These are phyloP conservation scores for Amylocarpus encephaloides DNA, from an alignment of 2,329 filamentous ascomycete species.

Conservation along the genomic window DNA sequence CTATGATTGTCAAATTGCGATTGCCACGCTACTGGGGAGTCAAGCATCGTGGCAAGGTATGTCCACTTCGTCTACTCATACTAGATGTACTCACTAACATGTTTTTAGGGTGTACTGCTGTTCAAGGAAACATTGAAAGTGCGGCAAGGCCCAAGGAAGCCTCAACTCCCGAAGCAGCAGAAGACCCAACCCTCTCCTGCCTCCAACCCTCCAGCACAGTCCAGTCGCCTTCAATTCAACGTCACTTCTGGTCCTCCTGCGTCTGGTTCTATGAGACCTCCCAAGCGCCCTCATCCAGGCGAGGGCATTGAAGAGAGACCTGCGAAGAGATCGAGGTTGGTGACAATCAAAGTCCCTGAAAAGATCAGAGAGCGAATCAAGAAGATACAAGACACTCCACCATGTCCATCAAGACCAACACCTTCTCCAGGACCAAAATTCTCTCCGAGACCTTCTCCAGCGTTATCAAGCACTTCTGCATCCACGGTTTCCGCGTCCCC, in stretches of 20 bases:
- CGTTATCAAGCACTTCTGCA: neutral
- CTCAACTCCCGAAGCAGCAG: neutral
- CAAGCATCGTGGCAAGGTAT: slow-evolving; percentile 33
- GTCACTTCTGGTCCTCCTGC: neutral
- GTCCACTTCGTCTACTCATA: slow-evolving; percentile 6
- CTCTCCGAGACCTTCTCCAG: neutral
- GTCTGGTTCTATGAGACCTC: slow-evolving; percentile 4
- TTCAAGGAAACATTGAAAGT: slow-evolving; percentile 28
- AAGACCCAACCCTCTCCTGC: neutral
- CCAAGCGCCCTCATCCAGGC: slow-evolving; percentile 9
- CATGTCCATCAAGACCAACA: neutral
- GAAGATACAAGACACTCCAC: neutral
- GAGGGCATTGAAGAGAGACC: slow-evolving; percentile 4
- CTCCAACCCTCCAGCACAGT: neutral
- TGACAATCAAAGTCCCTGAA: neutral
- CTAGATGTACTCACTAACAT: neutral
- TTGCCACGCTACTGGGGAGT: slow-evolving; percentile 43
- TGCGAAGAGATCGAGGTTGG: slow-evolving; percentile 4
- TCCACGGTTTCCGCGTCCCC: neutral
- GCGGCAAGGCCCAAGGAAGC: slow-evolving; percentile 19
- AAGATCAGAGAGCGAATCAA: neutral
- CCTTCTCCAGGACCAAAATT: neutral
- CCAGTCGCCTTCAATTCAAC: neutral
- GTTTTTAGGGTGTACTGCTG: slow-evolving; percentile 18
- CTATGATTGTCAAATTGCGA: slow-evolving; percentile 41